Percentiles rank a stretch among this genome's conserved stretches.
Evolutionary conservation across 768 basidiomycete genomes (phyloP).

Genomic region (Ramaria rubella): DNA sequence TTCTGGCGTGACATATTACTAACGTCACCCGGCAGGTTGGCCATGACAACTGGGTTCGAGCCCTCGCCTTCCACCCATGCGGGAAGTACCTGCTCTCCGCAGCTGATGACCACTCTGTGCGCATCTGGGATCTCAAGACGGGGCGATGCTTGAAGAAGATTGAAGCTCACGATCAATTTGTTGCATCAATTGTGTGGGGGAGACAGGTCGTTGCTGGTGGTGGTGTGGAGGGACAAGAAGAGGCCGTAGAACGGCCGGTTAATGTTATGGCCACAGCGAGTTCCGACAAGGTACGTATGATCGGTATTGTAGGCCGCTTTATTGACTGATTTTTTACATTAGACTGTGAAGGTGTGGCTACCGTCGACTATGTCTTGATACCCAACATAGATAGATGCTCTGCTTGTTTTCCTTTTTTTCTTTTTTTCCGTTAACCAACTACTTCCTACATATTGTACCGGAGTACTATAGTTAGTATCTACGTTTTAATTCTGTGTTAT

Average conservation of each 20-base stretch:
- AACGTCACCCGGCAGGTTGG: conserved; percentile 40
- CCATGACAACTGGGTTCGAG: conserved; percentile 89
- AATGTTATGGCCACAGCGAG: background rate
- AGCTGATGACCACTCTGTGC: conserved; percentile 87
- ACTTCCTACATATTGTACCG: background rate
- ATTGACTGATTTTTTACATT: background rate
- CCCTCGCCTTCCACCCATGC: conserved; percentile 84
- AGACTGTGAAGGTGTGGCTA: background rate
- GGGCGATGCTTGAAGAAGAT: conserved; percentile 83
- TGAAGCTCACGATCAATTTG: conserved; percentile 76
- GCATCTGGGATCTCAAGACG: conserved; percentile 82
- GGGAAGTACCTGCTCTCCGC: conserved; percentile 86
- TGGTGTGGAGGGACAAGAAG: background rate
- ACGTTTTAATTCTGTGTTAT: background rate
- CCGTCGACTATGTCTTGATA: background rate
- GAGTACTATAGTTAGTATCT: background rate
- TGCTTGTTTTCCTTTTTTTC: background rate
- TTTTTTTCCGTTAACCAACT: background rate
- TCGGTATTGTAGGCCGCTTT: background rate
- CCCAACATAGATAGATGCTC: background rate
- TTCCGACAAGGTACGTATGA: background rate
- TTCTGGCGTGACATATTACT: background rate
- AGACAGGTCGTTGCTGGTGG: background rate
- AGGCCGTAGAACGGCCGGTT: background rate
- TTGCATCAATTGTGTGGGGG: conserved; percentile 79